Evolutionary conservation across 164 flowering plant species (phyloP), one percentile per base, ranked within the genome.

Genomic region (Magnolia officinalis): DNA sequence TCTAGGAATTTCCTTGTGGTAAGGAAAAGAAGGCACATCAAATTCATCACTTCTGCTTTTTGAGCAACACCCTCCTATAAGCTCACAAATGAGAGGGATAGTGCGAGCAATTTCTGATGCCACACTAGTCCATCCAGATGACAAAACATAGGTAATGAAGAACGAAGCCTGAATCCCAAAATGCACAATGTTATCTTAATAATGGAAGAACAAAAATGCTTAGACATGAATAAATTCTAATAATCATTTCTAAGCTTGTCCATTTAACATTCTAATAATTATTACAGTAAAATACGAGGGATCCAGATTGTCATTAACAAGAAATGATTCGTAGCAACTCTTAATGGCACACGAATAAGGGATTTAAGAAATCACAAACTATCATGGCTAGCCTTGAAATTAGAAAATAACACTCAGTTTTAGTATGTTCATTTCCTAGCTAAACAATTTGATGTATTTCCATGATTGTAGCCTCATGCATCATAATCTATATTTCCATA

Each of bases 41-140:
- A 86, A 66, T 11, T 91, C 90, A 55, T 87, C 84, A 77, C 79
- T 83, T 50, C 51, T 21, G 49, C 67, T 73, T 66, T 70, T 68
- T 11, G 70, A 63, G 72, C 81, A 88, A 51, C 72, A 80, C 71
- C 78, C 82, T 79, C 70, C 83, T 14, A 92, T 61, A 58, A 75
- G 79, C 84, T 84, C 87, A 29, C 74, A 78, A 61, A 93, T 24
- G 37, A 92, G 78, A 66, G 89, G 89, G n/a, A 78, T 13, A 29
- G 85, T 50, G 26, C 88, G 89, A 67, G 93, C 85, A 63, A 95
- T 89, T 79, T 95, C 93, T 45, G 95, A 83, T 55, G 93, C 75
- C 68, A 84, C 73, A 80, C 89, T 85, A 10, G 98, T 89, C 99
- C 99, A 95, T 75, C 98, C 99, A 68, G 92, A 87, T 74, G 98